Evolutionary conservation across 2,329 filamentous ascomycete genomes (phyloP), one percentile per base, ranked within the genome.

Genomic region (Sarocladium kiliense): DNA sequence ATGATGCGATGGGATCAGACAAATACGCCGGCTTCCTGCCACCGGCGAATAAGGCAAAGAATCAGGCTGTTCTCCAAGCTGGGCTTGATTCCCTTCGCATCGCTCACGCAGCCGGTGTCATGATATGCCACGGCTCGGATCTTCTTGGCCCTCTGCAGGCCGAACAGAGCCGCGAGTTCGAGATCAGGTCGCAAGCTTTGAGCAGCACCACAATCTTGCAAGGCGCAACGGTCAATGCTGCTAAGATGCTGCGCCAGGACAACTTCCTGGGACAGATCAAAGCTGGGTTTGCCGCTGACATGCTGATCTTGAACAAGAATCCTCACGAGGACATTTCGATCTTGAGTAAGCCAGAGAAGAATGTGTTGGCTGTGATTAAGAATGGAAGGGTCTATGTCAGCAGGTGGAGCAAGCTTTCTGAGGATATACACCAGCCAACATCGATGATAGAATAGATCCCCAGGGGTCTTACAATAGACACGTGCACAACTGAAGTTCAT

Each of bases 261-360:
- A 64, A 71, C 2, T 68, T 65, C 27, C 61, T 84, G 16, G 81
- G 81, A 0, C 74, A 79, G 60, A 64, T 84, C 3, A 73, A 72
- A 58, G 65, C 70, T 18, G 79, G 78, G 0, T 80, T 76, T 57
- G 66, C 68, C 2, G 81, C 80, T 0, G 81, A 85, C 63, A 44
- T 85, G 41, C 58, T 84, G 27, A 66, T 84, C 2, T 60, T 83
- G 41, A 74, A 75, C 37, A 60, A 61, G 41, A 82, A 82, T 60
- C 81, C 81, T 2, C 63, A 85, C 53, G 73, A 81, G n/a, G 74
- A 84, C 61, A 73, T 84, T 18, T 70, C 71, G 0, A 66, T 82
- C 3, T 62, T 85, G 25, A 77, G 77, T 57, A 61, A 68, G 39
- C 74, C 74, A 2, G 74, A 81, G 51, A 69, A 72, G 60, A 68